Conservation (phyloP, 768 basidiomycete genomes). For the Tylopilus felleus region DNA sequence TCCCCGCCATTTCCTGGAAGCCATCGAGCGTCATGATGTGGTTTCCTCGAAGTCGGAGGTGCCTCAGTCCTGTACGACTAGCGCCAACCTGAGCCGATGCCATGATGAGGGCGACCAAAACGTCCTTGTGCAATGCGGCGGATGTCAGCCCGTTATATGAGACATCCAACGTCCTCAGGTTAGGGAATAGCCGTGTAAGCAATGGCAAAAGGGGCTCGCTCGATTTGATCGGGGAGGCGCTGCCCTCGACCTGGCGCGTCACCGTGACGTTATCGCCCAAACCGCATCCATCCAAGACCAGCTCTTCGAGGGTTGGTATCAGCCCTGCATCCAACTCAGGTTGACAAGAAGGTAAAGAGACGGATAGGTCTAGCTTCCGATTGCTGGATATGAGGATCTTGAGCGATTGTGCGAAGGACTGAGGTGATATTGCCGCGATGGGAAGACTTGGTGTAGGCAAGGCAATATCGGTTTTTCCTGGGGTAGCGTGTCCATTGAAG, state of each 20-base stretch:
- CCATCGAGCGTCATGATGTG: constrained; percentile 58
- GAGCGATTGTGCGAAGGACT: constrained; percentile 59
- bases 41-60: constrained; percentile 69
- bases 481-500: background rate
- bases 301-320: constrained; percentile 69
- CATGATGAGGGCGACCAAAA: constrained; percentile 51
- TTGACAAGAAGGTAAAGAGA: constrained; percentile 46
- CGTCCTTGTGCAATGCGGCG: constrained; percentile 45
- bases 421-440: constrained; percentile 53
- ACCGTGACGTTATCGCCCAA: constrained; percentile 58
- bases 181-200: constrained; percentile 66
- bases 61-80: constrained; percentile 55
- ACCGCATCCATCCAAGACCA: constrained; percentile 70
- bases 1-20: constrained; percentile 55
- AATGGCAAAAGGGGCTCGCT: constrained; percentile 56
- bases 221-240: constrained; percentile 40
- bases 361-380: constrained; percentile 63
- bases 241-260: constrained; percentile 32
- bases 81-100: constrained; percentile 29
- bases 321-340: constrained; percentile 36
- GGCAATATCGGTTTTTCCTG: constrained; percentile 41
- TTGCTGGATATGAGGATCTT: constrained; percentile 57
- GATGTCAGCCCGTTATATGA: constrained; percentile 71
- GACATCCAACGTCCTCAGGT: constrained; percentile 63
- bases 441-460: constrained; percentile 70